A percentile compares a stretch with the other conserved stretches of the same genome.
Evolutionary conservation across 805 yeast species (phyloP).

Genomic region (Hanseniaspora opuntiae): DNA sequence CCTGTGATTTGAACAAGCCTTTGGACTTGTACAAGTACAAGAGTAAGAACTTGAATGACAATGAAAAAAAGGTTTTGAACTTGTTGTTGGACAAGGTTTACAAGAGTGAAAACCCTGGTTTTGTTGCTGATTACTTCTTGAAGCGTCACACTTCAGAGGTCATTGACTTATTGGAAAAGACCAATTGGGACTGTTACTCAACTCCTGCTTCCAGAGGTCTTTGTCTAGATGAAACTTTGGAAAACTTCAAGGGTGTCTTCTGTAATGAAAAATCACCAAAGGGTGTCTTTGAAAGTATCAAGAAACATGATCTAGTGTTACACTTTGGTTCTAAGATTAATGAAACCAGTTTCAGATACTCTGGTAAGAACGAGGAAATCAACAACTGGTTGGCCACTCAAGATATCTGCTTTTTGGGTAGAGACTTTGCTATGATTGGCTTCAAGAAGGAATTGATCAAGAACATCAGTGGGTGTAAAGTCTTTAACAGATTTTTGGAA

Average conservation of each 20-base stretch:
- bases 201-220: constrained; percentile 57
- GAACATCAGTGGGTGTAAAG: constrained; percentile 37
- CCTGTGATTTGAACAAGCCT: constrained; percentile 26
- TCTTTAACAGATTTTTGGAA: constrained; percentile 33
- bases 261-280: constrained; percentile 34
- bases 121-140: constrained; percentile 59
- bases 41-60: constrained; percentile 19
- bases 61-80: constrained; percentile 25
- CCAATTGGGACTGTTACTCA: constrained; percentile 41
- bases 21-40: constrained; percentile 22
- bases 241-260: constrained; percentile 57
- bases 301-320: constrained; percentile 52
- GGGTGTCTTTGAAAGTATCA: constrained; percentile 36
- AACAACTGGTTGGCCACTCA: constrained; percentile 3
- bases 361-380: not conserved
- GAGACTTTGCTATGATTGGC: constrained; percentile 12
- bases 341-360: constrained; percentile 31
- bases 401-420: constrained; percentile 10
- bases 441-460: constrained; percentile 15
- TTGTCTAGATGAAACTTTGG: constrained; percentile 53
- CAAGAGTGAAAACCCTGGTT: constrained; percentile 42
- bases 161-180: constrained; percentile 32
- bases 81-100: constrained; percentile 40
- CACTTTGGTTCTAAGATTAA: constrained; percentile 55
- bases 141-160: constrained; percentile 40